Evolutionary conservation across 129 eudicot genomes (phyloP).

Genomic region (Silybum marianum): DNA sequence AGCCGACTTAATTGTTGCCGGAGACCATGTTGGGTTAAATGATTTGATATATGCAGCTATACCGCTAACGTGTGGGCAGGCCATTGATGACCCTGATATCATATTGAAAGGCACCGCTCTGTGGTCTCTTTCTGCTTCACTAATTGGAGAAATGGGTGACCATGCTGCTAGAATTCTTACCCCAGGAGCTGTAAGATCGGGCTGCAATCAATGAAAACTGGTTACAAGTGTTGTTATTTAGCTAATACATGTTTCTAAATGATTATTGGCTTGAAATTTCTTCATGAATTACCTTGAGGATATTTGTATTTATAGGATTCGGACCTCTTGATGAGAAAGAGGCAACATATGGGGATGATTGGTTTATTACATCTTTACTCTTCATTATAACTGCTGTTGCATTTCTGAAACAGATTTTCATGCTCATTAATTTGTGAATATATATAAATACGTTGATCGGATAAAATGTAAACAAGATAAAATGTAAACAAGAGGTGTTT

Average conservation of each 20-base stretch:
- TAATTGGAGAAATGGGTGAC: slow-evolving; percentile 21
- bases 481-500: neutral
- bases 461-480: neutral
- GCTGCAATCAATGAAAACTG: slow-evolving; percentile 8
- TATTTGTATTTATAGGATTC: neutral
- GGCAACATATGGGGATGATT: slow-evolving; percentile 18
- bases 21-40: slow-evolving; percentile 34
- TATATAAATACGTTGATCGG: neutral
- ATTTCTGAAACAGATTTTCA: neutral
- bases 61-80: slow-evolving; percentile 40
- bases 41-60: slow-evolving; percentile 33
- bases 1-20: slow-evolving; percentile 35
- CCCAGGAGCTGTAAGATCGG: slow-evolving; percentile 38
- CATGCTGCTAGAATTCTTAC: slow-evolving; percentile 37
- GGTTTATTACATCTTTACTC: slow-evolving; percentile 22
- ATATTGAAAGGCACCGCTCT: slow-evolving; percentile 25
- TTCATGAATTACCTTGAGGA: slow-evolving; percentile 24
- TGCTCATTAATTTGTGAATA: neutral
- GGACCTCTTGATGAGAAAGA: slow-evolving; percentile 39
- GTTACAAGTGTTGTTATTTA: neutral
- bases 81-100: slow-evolving; percentile 34
- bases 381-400: slow-evolving; percentile 29
- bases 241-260: no score
- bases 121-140: neutral
- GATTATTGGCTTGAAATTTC: no score